Percentiles rank a stretch among this genome's conserved stretches.
Conservation (phyloP, 2,329 filamentous ascomycete species). For the Talaromyces amestolkiae region DNA sequence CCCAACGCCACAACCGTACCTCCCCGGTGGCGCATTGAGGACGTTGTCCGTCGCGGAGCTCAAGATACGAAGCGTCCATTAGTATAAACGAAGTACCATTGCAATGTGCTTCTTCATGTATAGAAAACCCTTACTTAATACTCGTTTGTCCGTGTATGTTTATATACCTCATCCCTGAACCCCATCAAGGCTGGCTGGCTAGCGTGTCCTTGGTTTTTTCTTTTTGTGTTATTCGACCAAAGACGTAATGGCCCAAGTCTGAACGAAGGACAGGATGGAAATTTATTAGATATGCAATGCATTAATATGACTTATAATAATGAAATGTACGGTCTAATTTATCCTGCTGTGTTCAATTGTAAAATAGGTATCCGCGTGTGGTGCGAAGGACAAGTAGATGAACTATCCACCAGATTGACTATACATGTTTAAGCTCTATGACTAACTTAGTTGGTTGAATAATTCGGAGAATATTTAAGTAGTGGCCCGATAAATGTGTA, state of each 20-base stretch:
- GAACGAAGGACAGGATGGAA: conserved; percentile 5
- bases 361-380: no score
- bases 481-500: background rate
- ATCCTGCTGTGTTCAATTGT: no score
- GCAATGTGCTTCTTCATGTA: background rate
- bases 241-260: conserved; percentile 1
- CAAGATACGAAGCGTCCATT: conserved; percentile 72
- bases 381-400: no score
- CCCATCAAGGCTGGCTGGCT: conserved; percentile 9
- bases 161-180: background rate
- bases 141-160: conserved; percentile 6
- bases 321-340: background rate
- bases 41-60: conserved; percentile 70
- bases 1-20: conserved; percentile 54
- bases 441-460: no score
- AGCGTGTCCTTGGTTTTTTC: background rate
- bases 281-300: conserved; percentile 9
- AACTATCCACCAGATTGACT: no score
- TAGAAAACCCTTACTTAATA: conserved; percentile 4
- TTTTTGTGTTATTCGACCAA: background rate
- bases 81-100: conserved; percentile 47
- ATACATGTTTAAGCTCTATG: no score
- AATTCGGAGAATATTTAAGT: no score
- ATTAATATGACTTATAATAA: conserved; percentile 10
- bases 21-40: conserved; percentile 76